Evolutionary conservation across 306 rosid genomes (phyloP).

Genomic region (Crotalaria pallida): DNA sequence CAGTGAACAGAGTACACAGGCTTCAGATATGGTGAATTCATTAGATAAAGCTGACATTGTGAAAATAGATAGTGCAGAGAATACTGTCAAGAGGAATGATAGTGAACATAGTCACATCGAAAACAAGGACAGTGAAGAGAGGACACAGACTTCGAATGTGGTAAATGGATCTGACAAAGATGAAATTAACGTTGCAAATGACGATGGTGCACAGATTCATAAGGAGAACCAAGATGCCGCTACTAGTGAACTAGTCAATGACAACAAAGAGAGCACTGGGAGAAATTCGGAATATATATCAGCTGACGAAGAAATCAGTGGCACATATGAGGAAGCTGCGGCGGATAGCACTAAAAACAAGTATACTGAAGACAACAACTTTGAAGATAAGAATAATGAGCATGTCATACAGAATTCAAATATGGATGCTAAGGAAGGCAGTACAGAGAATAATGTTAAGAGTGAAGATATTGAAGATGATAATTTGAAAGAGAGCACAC

Average conservation of each 20-base stretch:
- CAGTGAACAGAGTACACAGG: not conserved
- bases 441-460: conserved; percentile 1
- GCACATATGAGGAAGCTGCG: not conserved
- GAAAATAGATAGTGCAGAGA: conserved; percentile 1
- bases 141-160: not conserved
- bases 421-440: not conserved
- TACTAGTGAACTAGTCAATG: not conserved
- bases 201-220: not conserved
- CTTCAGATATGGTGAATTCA: conserved; percentile 9
- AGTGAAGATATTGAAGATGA: conserved; percentile 14
- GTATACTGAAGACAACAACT: not conserved
- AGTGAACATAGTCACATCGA: not conserved
- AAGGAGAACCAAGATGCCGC: conserved; percentile 4
- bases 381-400: not conserved
- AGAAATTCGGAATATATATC: not conserved
- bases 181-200: not conserved
- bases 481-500: not conserved
- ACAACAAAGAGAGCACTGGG: conserved; percentile 1
- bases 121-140: conserved; percentile 14
- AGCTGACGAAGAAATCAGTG: conserved; percentile 4
- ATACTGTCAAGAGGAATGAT: conserved; percentile 3
- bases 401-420: not conserved
- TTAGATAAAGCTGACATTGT: not conserved
- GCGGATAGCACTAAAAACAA: not conserved
- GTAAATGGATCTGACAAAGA: conserved; percentile 7